A percentile compares a stretch with the other conserved stretches of the same genome.
Evolutionary conservation across 225 moss, liverwort and hornwort genomes (phyloP).

Genomic region (Marchantia paleacea): DNA sequence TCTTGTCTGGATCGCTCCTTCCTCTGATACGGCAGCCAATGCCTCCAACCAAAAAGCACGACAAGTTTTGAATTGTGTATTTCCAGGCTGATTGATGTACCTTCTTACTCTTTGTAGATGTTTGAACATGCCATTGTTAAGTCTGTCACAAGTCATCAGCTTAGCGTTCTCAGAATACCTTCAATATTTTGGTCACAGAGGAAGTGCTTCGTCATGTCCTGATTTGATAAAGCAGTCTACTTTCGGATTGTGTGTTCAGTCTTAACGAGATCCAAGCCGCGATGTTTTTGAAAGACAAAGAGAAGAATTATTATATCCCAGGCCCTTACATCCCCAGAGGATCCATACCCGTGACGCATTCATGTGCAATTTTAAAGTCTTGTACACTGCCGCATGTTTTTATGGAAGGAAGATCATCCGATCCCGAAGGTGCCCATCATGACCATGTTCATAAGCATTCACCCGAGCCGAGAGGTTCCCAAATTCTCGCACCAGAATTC

Average conservation of each 20-base stretch:
- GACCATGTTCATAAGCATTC: constrained; percentile 11
- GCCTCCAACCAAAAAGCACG: no score
- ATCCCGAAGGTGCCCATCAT: constrained; percentile 26
- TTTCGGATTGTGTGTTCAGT: constrained; percentile 12
- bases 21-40: no score
- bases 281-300: constrained; percentile 27
- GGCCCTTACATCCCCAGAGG: constrained; percentile 40
- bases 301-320: constrained; percentile 37
- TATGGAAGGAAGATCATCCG: constrained; percentile 29
- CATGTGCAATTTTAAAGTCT: constrained; percentile 42
- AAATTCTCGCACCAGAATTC: constrained; percentile 7
- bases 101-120: no score
- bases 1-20: no score
- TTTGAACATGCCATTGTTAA: no score
- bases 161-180: no score
- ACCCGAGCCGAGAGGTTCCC: constrained; percentile 8
- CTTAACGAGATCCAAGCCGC: constrained; percentile 40
- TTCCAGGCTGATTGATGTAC: no score
- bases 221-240: no score
- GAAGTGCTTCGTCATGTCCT: no score
- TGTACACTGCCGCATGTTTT: constrained; percentile 44
- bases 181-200: no score
- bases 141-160: no score
- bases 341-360: constrained; percentile 36
- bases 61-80: no score